A percentile compares a stretch with the other conserved stretches of the same genome.
These are phyloP conservation scores for Gossypium bickii DNA, from an alignment of 345 rosid genomes.

Conservation along the genomic window DNA sequence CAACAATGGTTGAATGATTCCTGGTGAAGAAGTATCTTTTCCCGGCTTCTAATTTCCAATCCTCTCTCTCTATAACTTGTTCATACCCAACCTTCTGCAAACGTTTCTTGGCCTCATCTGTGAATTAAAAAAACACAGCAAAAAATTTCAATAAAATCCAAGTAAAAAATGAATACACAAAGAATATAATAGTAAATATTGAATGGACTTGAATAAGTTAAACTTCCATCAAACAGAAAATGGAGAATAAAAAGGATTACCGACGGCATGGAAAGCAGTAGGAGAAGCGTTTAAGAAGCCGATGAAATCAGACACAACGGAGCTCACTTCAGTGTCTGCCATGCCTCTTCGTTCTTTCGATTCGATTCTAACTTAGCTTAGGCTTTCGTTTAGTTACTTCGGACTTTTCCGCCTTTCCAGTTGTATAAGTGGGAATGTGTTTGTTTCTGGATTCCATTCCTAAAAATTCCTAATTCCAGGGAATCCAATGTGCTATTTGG, in stretches of 20 bases:
- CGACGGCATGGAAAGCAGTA: constrained; percentile 98
- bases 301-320: constrained; percentile 58
- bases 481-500: not conserved
- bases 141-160: not conserved
- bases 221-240: constrained; percentile 10
- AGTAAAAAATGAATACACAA: not conserved
- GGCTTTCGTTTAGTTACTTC: not conserved
- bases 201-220: not conserved
- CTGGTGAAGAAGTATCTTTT: constrained; percentile 85
- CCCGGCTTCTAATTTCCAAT: constrained; percentile 79
- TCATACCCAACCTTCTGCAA: constrained; percentile 60
- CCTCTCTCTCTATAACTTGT: constrained; percentile 74
- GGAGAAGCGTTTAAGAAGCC: constrained; percentile 87
- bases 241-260: constrained; percentile 31
- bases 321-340: constrained; percentile 31
- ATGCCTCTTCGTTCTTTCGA: constrained; percentile 18
- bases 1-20: constrained; percentile 84
- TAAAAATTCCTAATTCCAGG: not conserved
- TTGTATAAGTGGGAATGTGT: not conserved
- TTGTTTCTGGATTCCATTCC: not conserved
- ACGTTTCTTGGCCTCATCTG: constrained; percentile 81
- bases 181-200: not conserved
- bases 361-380: not conserved
- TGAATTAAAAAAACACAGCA: constrained; percentile 8
- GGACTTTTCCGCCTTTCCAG: not conserved